Percentiles rank a stretch among this genome's conserved stretches.
phyloP scores from a whole-genome alignment of 1,139 yeast species.

The Taphrina confusa region DNA sequence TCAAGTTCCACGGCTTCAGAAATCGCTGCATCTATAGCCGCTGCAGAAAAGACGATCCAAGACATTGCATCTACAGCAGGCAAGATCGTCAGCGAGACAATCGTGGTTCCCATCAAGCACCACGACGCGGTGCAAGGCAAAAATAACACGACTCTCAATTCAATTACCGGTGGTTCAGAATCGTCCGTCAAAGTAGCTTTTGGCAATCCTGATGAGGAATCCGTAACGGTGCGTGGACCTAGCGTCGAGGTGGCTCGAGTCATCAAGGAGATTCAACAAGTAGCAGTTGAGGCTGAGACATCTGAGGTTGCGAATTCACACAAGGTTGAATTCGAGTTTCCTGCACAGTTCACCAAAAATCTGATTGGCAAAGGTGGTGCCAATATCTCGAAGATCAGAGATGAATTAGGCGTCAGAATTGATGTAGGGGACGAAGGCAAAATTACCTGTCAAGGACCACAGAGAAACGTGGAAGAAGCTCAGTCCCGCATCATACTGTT shows the following conservation, averaged over 20 bases:
- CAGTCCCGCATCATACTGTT: conserved; percentile 59
- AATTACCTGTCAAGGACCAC: conserved; percentile 70
- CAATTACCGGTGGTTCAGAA: conserved; percentile 50
- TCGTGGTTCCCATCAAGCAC: conserved; percentile 56
- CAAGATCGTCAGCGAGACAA: conserved; percentile 55
- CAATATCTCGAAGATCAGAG: conserved; percentile 65
- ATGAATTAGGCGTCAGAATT: conserved; percentile 76
- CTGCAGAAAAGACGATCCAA: conserved; percentile 56
- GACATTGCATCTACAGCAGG: conserved; percentile 62
- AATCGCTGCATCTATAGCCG: conserved; percentile 48
- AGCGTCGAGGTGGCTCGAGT: conserved; percentile 59
- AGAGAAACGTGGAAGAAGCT: conserved; percentile 76
- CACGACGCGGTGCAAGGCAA: conserved; percentile 61
- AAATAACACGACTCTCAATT: conserved; percentile 56
- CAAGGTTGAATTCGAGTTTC: conserved; percentile 60
- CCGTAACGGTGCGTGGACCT: conserved; percentile 63
- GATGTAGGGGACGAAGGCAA: conserved; percentile 64
- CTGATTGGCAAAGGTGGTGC: conserved; percentile 89
- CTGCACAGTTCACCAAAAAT: conserved; percentile 68
- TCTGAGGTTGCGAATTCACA: conserved; percentile 62
- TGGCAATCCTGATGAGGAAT: conserved; percentile 51
- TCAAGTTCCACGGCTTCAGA: conserved; percentile 51
- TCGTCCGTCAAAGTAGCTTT: conserved; percentile 43
- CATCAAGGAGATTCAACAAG: conserved; percentile 55
- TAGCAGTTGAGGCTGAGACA: conserved; percentile 66